These are phyloP conservation scores for Geosmithia morbida DNA, from an alignment of 2,329 filamentous ascomycete genomes.

Conservation along the genomic window DNA sequence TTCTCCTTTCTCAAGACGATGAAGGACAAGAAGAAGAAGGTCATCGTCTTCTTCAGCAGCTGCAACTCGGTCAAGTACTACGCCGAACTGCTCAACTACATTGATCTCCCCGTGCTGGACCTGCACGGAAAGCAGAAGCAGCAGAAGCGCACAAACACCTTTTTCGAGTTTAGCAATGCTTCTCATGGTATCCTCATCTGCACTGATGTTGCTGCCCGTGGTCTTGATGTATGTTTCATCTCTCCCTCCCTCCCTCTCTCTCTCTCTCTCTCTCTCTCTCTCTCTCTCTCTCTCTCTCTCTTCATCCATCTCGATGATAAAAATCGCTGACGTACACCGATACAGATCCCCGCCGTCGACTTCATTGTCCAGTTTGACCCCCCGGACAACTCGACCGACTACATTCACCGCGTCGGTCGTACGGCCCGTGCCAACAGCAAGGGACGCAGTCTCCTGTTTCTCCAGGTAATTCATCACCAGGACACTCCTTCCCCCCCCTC, in stretches of 20 bases:
- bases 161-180: slow-evolving; percentile 80
- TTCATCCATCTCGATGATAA: not conserved
- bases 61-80: slow-evolving; percentile 95
- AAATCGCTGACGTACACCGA: too few species aligned
- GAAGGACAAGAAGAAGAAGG: slow-evolving; percentile 78
- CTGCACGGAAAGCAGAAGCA: slow-evolving; percentile 96
- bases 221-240: slow-evolving; percentile 51
- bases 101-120: slow-evolving; percentile 78
- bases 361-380: slow-evolving; percentile 96
- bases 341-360: slow-evolving; percentile 84
- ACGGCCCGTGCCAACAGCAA: slow-evolving; percentile 75
- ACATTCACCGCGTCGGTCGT: slow-evolving; percentile 92
- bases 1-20: slow-evolving; percentile 83
- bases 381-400: slow-evolving; percentile 77
- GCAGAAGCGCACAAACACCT: slow-evolving; percentile 96
- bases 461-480: slow-evolving; percentile 21
- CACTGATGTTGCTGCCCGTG: slow-evolving; percentile 90
- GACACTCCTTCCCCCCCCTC: too few species aligned
- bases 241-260: not conserved
- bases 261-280: not conserved
- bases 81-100: slow-evolving; percentile 90
- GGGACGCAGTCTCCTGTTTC: slow-evolving; percentile 81
- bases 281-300: not conserved
- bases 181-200: slow-evolving; percentile 81
- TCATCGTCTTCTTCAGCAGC: slow-evolving; percentile 91